Evolutionary conservation across 2,329 filamentous ascomycete species (phyloP).

Genomic region (Colletotrichum falcatum): DNA sequence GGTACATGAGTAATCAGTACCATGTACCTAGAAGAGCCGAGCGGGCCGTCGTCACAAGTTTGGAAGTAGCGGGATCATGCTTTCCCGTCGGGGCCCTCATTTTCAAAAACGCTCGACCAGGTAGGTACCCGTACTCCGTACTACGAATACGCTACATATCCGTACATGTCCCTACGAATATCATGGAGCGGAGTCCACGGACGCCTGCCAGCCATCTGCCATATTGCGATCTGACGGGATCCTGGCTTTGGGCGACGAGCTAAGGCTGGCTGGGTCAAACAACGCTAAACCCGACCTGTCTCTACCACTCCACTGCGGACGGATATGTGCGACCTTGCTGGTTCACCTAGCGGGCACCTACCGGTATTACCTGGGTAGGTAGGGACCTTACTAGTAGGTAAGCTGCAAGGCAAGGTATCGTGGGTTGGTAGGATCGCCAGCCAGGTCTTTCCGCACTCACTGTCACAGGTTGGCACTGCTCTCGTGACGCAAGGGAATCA

Average conservation of each 20-base stretch:
- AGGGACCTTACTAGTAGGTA: not conserved
- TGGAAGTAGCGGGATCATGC: not conserved
- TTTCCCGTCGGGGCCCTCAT: not conserved
- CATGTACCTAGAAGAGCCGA: slow-evolving; percentile 3
- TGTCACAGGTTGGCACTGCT: not conserved
- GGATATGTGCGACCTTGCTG: slow-evolving; percentile 33
- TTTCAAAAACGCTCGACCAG: too few species aligned
- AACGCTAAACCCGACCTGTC: slow-evolving; percentile 3
- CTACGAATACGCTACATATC: too few species aligned
- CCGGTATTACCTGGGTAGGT: too few species aligned
- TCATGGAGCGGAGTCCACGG: slow-evolving; percentile 7
- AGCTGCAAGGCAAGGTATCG: too few species aligned
- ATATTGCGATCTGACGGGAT: slow-evolving; percentile 25
- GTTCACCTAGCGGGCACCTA: slow-evolving; percentile 35
- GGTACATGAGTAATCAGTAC: slow-evolving; percentile 24
- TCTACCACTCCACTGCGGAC: slow-evolving; percentile 2
- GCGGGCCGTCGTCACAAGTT: slow-evolving; percentile 11
- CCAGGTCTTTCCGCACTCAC: not conserved
- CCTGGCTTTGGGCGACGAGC: not conserved
- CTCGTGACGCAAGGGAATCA: not conserved
- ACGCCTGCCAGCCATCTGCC: slow-evolving; percentile 23
- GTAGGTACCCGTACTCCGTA: too few species aligned
- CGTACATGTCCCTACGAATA: too few species aligned
- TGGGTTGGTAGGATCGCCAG: not conserved
- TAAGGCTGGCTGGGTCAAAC: not conserved